These are phyloP conservation scores for Fusarium pininemorale DNA, from an alignment of 2,329 filamentous ascomycete species.

Conservation along the genomic window DNA sequence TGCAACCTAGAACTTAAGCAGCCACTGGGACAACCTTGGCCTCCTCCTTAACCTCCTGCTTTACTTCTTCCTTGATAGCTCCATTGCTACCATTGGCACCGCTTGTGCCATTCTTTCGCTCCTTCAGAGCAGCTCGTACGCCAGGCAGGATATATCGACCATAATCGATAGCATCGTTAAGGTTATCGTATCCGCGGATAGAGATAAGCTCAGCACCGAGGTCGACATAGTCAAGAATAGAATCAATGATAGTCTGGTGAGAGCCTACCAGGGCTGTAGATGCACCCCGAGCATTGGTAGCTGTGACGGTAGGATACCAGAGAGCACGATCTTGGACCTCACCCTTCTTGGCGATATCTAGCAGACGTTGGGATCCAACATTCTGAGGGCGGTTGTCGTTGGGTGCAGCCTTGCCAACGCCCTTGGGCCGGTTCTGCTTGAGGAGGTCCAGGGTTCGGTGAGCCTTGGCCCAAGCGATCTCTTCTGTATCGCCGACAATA, in stretches of 20 bases:
- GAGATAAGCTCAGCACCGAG: slow-evolving; percentile 66
- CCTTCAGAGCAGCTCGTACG: slow-evolving; percentile 53
- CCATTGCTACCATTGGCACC: slow-evolving; percentile 10
- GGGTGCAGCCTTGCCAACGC: slow-evolving; percentile 41
- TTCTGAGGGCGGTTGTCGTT: slow-evolving; percentile 58
- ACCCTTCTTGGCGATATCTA: slow-evolving; percentile 64
- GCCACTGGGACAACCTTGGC: background rate
- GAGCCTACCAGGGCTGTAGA: slow-evolving; percentile 68
- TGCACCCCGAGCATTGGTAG: slow-evolving; percentile 67
- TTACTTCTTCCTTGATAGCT: background rate
- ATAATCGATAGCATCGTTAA: slow-evolving; percentile 68
- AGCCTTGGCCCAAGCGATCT: slow-evolving; percentile 69
- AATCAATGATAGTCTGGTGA: slow-evolving; percentile 61
- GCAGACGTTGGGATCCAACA: slow-evolving; percentile 65
- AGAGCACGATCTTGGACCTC: slow-evolving; percentile 69
- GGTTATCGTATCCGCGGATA: slow-evolving; percentile 69
- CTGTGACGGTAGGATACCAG: slow-evolving; percentile 72
- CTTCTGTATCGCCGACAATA: slow-evolving; percentile 68
- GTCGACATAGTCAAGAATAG: slow-evolving; percentile 66
- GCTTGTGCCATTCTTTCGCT: slow-evolving; percentile 34
- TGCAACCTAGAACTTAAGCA: background rate
- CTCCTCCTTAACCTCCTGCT: background rate
- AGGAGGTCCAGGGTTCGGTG: slow-evolving; percentile 63
- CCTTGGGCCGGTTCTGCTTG: slow-evolving; percentile 53
- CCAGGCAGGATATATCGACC: slow-evolving; percentile 63